Evolutionary conservation across 2,329 filamentous ascomycete genomes (phyloP), one percentile per base, ranked within the genome.

Genomic region (Diplodia seriata): DNA sequence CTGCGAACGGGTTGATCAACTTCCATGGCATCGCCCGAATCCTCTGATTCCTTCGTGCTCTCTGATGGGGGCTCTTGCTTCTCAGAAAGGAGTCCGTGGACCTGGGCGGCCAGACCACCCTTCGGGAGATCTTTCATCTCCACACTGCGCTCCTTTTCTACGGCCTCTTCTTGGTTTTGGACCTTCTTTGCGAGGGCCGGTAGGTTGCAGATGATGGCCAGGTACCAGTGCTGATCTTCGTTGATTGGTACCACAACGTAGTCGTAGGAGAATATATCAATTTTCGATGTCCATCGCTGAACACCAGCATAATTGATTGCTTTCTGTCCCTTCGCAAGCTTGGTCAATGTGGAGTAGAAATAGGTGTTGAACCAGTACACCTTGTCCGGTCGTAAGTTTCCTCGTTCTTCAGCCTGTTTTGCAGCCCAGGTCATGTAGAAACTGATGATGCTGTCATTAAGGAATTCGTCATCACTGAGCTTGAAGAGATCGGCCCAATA

Each of bases 191-290:
- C 71, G n/a, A 95, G 83, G 63, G 85, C 89, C 3, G 88, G 86
- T 2, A 94, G 85, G 74, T 99, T 97, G 85, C 93, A 97, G 64
- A 99, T 94, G 67, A 99, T 94, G 8, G 93, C 93, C 71, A 98
- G 83, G 79, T 95, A 98, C 95, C 96, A 99, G 78, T 99, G 95
- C 1, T 84, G 81, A 72, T 88, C 84, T 75, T 97, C 91, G 73
- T 97, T 96, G 76, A 99, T 92, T 0, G 95, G 95, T 7, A 99
- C 91, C 12, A 98, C 85, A 68, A 98, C 89, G 76, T 94, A 97
- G 75, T 97, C 92, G 73, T 92, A 93, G 6, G 85, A 86, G 74
- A 98, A 92, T 9, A 99, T 80, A 75, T 99, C 92, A 26, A 94
- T 85, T 72, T 89, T 92, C 40, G 90, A 85, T 0, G 95, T 98